phyloP scores from a whole-genome alignment of 768 basidiomycete genomes.

The Plicaturopsis crispa region DNA sequence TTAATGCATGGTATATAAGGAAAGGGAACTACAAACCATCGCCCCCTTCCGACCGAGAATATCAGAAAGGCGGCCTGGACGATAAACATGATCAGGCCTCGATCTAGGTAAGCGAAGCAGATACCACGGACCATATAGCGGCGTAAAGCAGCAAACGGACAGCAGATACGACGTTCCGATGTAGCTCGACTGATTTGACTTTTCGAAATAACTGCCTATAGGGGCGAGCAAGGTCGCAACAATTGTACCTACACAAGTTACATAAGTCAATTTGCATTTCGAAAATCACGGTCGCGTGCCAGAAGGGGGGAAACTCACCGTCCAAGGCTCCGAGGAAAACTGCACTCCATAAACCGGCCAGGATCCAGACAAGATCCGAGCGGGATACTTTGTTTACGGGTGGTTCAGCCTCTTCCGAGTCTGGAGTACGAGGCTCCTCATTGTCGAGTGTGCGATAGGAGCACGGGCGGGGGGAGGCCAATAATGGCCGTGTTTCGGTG shows the following conservation, averaged over 20 bases:
- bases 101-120: not conserved
- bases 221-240: constrained; percentile 81
- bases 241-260: constrained; percentile 52
- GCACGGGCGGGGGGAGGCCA: constrained; percentile 38
- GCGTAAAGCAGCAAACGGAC: constrained; percentile 87
- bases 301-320: constrained; percentile 36
- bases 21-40: no score
- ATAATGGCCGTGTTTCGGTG: constrained; percentile 50
- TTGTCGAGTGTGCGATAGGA: constrained; percentile 38
- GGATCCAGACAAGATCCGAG: constrained; percentile 59
- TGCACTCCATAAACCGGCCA: constrained; percentile 74
- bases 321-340: constrained; percentile 83
- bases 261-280: constrained; percentile 3
- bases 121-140: constrained; percentile 60
- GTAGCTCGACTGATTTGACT: constrained; percentile 75
- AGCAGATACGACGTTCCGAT: constrained; percentile 85
- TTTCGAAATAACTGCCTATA: constrained; percentile 80
- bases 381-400: constrained; percentile 40
- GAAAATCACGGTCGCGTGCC: constrained; percentile 9
- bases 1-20: no score
- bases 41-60: constrained; percentile 82
- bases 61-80: constrained; percentile 71
- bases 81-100: constrained; percentile 12
- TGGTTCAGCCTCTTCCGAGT: constrained; percentile 16
- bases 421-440: constrained; percentile 20